Percentiles rank a stretch among this genome's conserved stretches.
These are phyloP conservation scores for Lanmaoa pseudosensibilis DNA, from an alignment of 768 basidiomycete species.

Conservation along the genomic window DNA sequence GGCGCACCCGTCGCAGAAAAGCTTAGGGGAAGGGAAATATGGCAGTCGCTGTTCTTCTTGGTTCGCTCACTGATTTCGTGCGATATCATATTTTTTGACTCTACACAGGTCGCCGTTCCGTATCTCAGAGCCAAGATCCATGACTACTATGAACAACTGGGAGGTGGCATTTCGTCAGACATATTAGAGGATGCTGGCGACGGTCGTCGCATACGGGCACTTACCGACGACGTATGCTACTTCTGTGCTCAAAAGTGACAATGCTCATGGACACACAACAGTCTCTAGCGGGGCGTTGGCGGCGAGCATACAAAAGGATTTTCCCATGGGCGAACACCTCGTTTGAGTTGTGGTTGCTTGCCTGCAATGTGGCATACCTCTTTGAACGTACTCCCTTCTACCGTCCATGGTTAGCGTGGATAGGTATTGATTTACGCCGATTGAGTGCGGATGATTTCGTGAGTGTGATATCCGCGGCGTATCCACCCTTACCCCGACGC, in stretches of 20 bases:
- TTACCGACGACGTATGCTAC: slow-evolving; percentile 52
- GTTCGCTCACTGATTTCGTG: slow-evolving; percentile 45
- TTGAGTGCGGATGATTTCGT: slow-evolving; percentile 79
- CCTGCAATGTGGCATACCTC: slow-evolving; percentile 85
- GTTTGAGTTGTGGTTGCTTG: slow-evolving; percentile 80
- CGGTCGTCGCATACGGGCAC: slow-evolving; percentile 42
- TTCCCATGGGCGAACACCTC: slow-evolving; percentile 83
- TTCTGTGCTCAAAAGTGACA: background rate
- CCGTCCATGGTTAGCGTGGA: slow-evolving; percentile 88
- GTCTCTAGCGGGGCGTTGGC: slow-evolving; percentile 54
- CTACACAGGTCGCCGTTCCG: slow-evolving; percentile 70
- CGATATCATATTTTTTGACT: background rate
- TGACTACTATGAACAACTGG: slow-evolving; percentile 87
- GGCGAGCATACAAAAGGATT: slow-evolving; percentile 61
- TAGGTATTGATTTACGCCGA: slow-evolving; percentile 80
- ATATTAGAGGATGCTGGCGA: slow-evolving; percentile 55
- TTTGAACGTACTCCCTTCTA: slow-evolving; percentile 86
- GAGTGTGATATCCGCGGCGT: slow-evolving; percentile 28
- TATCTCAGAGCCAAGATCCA: slow-evolving; percentile 87
- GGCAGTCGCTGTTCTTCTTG: slow-evolving; percentile 76
- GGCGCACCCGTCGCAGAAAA: slow-evolving; percentile 64
- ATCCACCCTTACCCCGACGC: background rate
- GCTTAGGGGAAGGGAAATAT: slow-evolving; percentile 65
- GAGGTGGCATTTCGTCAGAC: slow-evolving; percentile 76
- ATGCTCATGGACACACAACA: slow-evolving; percentile 26